phyloP scores from a whole-genome alignment of 805 yeast species.

The Ogataea methanolica region DNA sequence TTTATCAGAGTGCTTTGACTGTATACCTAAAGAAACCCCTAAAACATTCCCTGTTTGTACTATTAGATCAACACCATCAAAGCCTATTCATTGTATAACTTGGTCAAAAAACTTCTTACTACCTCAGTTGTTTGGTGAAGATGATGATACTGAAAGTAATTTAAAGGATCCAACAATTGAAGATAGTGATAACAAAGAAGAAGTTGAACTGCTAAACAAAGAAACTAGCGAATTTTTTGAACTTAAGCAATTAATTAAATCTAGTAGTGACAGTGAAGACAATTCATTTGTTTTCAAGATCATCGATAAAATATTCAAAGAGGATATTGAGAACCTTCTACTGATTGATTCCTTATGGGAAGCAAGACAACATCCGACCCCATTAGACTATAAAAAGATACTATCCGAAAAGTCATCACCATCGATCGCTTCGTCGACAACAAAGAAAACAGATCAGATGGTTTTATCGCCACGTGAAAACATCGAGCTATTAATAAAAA shows the following conservation, averaged over 20 bases:
- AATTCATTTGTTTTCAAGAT: conserved; percentile 37
- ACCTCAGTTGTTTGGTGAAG: conserved; percentile 68
- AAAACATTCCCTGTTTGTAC: conserved; percentile 95
- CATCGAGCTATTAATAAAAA: conserved; percentile 48
- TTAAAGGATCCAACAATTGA: conserved; percentile 32
- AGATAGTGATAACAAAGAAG: conserved; percentile 63
- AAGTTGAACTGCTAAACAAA: conserved; percentile 56
- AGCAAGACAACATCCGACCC: conserved; percentile 61
- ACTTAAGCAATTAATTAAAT: conserved; percentile 35
- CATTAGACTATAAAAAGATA: conserved; percentile 40
- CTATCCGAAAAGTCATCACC: background rate
- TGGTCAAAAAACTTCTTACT: conserved; percentile 96
- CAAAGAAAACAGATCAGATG: conserved; percentile 27
- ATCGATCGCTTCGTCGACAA: background rate
- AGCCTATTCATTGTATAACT: conserved; percentile 92
- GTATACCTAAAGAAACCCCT: conserved; percentile 82
- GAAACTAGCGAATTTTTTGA: conserved; percentile 65
- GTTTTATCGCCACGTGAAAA: conserved; percentile 64
- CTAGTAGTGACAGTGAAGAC: conserved; percentile 16
- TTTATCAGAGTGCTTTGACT: conserved; percentile 87
- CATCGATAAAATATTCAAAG: conserved; percentile 54
- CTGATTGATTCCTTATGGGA: conserved; percentile 76
- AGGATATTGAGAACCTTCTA: conserved; percentile 75
- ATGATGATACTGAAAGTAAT: conserved; percentile 20
- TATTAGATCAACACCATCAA: conserved; percentile 93